Evolutionary conservation across 2,329 filamentous ascomycete genomes (phyloP), one percentile per base, ranked within the genome.

Genomic region (Nakataea oryzae): DNA sequence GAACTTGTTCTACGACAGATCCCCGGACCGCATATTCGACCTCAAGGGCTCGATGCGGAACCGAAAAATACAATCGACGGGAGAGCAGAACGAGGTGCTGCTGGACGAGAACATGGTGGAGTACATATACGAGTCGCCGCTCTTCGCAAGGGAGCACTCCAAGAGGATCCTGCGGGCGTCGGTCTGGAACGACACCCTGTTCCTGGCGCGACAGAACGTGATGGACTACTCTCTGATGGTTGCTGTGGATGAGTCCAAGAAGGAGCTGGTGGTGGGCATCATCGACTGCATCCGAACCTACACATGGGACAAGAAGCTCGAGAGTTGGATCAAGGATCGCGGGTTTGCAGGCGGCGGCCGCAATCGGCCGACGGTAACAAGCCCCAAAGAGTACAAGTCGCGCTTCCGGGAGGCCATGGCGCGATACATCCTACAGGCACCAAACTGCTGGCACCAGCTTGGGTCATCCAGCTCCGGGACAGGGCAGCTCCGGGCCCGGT

Each of bases 201-300:
- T 97, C 77, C 78, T 99, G 61, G 92, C 90, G 58, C 86, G 92
- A 54, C 93, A 97, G 71, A 95, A 97, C 69, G 95, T 99, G 62
- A 99, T 99, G 95, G 95, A 99, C 75, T 99, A 99, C 76, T 95
- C 89, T 28, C 83, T 99, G 57, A 99, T 99, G 95, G 93, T 97
- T 62, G 96, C 93, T 0, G 96, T 99, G 57, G 93, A 99, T 70
- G 95, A 97, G 72, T 81, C 82, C 50, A 85, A 86, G 65, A 93
- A 93, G 69, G 93, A 99, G 75, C 84, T 99, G 17, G 91, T 97
- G 17, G 93, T 99, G 2, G 95, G 95, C 5, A 97, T 99, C 70
- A 97, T 99, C 66, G 93, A 99, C 73, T 97, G 95, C 73, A 97
- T 99, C 67, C 86, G 95, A 62, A 99, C 95, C 0, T 99, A 97